Base-by-base conservation (phyloP, 1,284 basidiomycete genomes). In the Lignosus rhinocerotis region DNA sequence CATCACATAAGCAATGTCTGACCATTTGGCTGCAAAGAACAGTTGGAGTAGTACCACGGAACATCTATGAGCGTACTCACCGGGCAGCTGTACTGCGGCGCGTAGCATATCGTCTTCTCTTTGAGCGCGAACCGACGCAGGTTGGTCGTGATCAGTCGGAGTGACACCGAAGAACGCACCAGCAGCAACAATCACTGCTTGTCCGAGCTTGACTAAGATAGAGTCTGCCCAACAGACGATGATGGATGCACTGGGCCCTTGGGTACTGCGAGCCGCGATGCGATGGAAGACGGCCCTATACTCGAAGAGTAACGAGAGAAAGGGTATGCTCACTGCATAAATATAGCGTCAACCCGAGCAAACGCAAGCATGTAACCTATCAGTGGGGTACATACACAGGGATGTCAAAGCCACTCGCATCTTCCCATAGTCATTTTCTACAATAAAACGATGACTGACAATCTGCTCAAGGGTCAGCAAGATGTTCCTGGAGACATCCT, bases 51-150 rank as follows among this genome's bases (percentile, higher is more conserved):
- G 16, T 32, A 38, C 16, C 12, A 16, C 9, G 8, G 32, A 51
- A 39, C 38, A 46, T 39, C 36, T 32, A 43, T 19, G 17, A 16
- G 16, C 10, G 6, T 10, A 66, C 72, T 60, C 69, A 87, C 90
- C 78, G 56, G 90, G 88, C 16, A 92, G 70, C 63, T 90, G 88
- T 17, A 80, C 73, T 2, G 85, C 83, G 44, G 86, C 86, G 42
- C 77, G 77, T 32, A 89, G 67, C 53, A 70, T 72, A 56, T 84
- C 80, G 17, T 82, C 78, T 36, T 81, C 77, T 55, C 74, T 75
- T 49, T 81, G 78, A 17, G 38, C 55, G 8, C 55, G 55, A 5
- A 64, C 38, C 2, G 57, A 41, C 4, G 21, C 25, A 8, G 62
- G 62, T 4, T 51, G 43, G 14, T 43, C 9, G 2, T 32, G 34